Percentiles rank a stretch among this genome's conserved stretches.
Evolutionary conservation across 208 protist species (phyloP).

Genomic region (Crithidia bombi): DNA sequence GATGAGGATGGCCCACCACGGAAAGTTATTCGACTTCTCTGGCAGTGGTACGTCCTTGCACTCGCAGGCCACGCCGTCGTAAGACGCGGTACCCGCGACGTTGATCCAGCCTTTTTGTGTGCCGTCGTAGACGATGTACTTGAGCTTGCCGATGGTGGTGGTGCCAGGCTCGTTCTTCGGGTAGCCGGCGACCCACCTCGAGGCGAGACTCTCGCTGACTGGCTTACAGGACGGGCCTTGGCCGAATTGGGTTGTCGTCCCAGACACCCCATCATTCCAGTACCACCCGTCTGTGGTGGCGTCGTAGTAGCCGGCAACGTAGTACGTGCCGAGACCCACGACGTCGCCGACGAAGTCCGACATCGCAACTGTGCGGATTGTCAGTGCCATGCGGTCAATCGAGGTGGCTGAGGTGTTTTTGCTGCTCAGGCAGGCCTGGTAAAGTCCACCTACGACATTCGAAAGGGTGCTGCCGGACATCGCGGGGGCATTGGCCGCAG

Average conservation of each 20-base stretch:
- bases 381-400: constrained; percentile 2
- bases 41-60: background rate
- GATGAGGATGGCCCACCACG: constrained; percentile 30
- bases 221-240: background rate
- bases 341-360: background rate
- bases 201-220: background rate
- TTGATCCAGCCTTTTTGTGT: constrained; percentile 12
- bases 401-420: background rate
- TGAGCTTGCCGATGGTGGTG: background rate
- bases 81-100: constrained; percentile 4
- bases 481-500: background rate
- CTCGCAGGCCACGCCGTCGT: constrained; percentile 23
- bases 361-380: constrained; percentile 1
- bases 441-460: background rate
- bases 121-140: constrained; percentile 22
- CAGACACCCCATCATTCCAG: constrained; percentile 2
- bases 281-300: background rate
- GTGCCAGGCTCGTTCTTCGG: constrained; percentile 1
- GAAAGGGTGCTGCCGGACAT: background rate
- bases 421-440: background rate
- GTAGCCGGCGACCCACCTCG: constrained; percentile 16
- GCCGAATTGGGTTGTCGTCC: constrained; percentile 1
- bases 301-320: constrained; percentile 16
- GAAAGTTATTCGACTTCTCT: constrained; percentile 1
- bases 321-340: constrained; percentile 4